These are phyloP conservation scores for Hyphodiscus sp. DNA, from an alignment of 2,329 filamentous ascomycete genomes.

Conservation along the genomic window DNA sequence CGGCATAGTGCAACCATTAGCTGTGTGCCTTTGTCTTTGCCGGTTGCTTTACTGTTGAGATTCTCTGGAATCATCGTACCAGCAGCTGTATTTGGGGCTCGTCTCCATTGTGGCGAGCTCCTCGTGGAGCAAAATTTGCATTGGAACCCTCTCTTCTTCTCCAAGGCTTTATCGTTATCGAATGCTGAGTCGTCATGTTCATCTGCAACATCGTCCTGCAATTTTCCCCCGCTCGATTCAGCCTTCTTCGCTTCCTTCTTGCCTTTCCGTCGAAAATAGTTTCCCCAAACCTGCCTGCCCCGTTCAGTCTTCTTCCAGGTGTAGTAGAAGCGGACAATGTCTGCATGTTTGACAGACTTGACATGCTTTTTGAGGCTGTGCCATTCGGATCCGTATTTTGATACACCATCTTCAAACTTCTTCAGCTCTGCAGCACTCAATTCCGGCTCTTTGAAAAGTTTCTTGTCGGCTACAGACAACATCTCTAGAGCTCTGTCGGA, in stretches of 20 bases:
- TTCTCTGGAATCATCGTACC: slow-evolving; percentile 64
- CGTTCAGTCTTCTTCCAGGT: slow-evolving; percentile 93
- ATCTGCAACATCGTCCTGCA: slow-evolving; percentile 89
- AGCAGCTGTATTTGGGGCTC: slow-evolving; percentile 72
- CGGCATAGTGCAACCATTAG: slow-evolving; percentile 80
- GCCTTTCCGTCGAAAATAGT: slow-evolving; percentile 78
- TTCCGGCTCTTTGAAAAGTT: slow-evolving; percentile 77
- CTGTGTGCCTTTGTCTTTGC: slow-evolving; percentile 69
- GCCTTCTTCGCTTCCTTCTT: slow-evolving; percentile 78
- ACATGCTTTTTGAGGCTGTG: slow-evolving; percentile 78
- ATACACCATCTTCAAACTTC: slow-evolving; percentile 85
- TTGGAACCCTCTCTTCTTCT: slow-evolving; percentile 75
- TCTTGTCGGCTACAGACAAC: slow-evolving; percentile 60
- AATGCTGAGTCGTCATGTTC: slow-evolving; percentile 93
- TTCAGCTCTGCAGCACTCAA: slow-evolving; percentile 73
- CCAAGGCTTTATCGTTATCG: slow-evolving; percentile 71
- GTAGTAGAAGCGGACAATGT: slow-evolving; percentile 91
- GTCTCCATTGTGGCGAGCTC: slow-evolving; percentile 81
- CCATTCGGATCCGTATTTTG: slow-evolving; percentile 87
- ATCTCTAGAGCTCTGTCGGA: slow-evolving; percentile 62
- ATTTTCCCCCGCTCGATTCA: slow-evolving; percentile 64
- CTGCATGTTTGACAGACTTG: slow-evolving; percentile 69
- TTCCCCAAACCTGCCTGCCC: slow-evolving; percentile 84
- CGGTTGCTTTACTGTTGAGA: slow-evolving; percentile 49
- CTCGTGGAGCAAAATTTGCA: slow-evolving; percentile 90